Evolutionary conservation across 192 early-diverging fungal species (phyloP).

Genomic region (Martensiomyces pterosporus): DNA sequence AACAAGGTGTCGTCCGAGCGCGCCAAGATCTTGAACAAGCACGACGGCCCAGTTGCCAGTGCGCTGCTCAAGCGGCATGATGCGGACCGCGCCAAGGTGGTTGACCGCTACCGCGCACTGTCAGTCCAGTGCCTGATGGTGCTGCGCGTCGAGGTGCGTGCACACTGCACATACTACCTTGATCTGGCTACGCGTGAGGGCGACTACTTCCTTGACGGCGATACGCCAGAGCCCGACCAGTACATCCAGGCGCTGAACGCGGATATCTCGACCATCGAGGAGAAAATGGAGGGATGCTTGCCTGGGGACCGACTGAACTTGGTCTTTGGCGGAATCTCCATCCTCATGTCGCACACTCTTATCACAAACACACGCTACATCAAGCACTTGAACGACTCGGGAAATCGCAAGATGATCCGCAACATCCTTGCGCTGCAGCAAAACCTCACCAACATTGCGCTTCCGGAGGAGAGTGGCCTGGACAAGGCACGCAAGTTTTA

Average conservation of each 20-base stretch:
- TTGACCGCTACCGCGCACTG: conserved; percentile 65
- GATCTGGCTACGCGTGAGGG: conserved; percentile 91
- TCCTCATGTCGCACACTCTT: conserved; percentile 67
- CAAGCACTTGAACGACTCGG: conserved; percentile 62
- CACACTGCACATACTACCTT: conserved; percentile 81
- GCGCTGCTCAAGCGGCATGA: conserved; percentile 50
- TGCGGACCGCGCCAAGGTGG: conserved; percentile 36
- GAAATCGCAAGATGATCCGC: conserved; percentile 72
- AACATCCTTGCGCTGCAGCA: conserved; percentile 86
- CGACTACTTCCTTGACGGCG: conserved; percentile 72
- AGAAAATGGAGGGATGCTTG: conserved; percentile 60
- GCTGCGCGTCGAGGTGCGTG: conserved; percentile 76
- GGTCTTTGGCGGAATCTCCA: conserved; percentile 77
- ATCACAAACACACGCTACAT: conserved; percentile 65
- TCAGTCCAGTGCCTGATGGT: conserved; percentile 78
- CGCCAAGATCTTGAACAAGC: conserved; percentile 26
- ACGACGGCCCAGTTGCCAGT: conserved; percentile 46
- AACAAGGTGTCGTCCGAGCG: conserved; percentile 22
- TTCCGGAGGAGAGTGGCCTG: conserved; percentile 61
- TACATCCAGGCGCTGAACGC: conserved; percentile 80
- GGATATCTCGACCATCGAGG: conserved; percentile 74
- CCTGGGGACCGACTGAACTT: conserved; percentile 63
- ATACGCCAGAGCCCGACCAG: conserved; percentile 78
- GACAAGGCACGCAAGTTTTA: conserved; percentile 71
- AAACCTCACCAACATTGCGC: conserved; percentile 76